These are phyloP conservation scores for Baudoinia panamericana DNA, from an alignment of 495 filamentous ascomycete genomes.

Conservation along the genomic window DNA sequence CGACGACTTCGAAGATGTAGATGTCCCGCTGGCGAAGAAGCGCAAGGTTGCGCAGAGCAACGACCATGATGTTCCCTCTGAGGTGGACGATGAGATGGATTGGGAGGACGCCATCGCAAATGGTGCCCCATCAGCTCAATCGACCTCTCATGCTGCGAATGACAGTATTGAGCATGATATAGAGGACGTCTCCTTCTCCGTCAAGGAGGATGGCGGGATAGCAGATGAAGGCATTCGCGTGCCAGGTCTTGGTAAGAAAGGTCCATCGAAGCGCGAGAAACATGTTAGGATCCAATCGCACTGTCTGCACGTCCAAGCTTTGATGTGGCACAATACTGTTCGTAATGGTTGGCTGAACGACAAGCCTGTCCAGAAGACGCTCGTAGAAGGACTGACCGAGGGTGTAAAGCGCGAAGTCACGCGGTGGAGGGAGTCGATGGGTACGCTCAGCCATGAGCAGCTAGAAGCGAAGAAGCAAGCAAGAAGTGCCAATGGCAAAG, in stretches of 20 bases:
- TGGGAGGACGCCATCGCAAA: constrained; percentile 74
- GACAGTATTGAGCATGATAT: constrained; percentile 9
- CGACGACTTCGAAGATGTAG: constrained; percentile 55
- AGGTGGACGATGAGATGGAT: constrained; percentile 59
- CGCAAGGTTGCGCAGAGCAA: constrained; percentile 20
- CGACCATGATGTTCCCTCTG: constrained; percentile 18
- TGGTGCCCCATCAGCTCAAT: constrained; percentile 22
- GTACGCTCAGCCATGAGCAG: constrained; percentile 35
- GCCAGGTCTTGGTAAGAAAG: constrained; percentile 47
- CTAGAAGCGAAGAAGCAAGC: constrained; percentile 13
- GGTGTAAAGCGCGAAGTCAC: constrained; percentile 58
- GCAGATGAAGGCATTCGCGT: constrained; percentile 11
- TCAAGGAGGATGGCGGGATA: constrained; percentile 16
- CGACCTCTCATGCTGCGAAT: not conserved
- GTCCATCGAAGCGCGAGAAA: constrained; percentile 70
- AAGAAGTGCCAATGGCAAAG: constrained; percentile 10
- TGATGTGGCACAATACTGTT: constrained; percentile 78
- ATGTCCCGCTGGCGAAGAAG: constrained; percentile 31
- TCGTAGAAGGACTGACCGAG: constrained; percentile 57
- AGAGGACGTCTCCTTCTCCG: constrained; percentile 14
- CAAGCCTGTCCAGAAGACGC: constrained; percentile 57
- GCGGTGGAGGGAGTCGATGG: constrained; percentile 56
- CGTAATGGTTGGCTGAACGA: constrained; percentile 84
- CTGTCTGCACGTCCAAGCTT: constrained; percentile 73
- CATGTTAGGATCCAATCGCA: constrained; percentile 65